phyloP scores from a whole-genome alignment of 169 alveolate genomes.

The Plasmodium gallinaceum region DNA sequence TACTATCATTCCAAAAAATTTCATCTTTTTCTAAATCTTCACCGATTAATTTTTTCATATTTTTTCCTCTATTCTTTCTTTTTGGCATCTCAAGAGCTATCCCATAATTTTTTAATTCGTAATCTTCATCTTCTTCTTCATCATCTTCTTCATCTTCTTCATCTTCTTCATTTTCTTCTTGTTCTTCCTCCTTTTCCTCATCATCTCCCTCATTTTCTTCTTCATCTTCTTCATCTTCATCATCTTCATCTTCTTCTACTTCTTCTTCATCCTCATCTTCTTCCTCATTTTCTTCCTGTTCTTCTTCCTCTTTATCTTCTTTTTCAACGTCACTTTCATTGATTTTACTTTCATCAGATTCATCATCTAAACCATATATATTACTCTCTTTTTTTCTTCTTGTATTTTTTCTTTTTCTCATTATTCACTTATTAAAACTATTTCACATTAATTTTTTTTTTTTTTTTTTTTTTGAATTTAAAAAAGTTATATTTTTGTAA shows the following conservation, averaged over 20 bases:
- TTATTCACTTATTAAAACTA: neutral
- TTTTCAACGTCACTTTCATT: neutral
- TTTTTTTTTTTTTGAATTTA: neutral
- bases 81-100: conserved; percentile 90
- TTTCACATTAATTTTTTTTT: neutral
- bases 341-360: too few species aligned
- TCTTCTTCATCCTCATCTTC: conserved; percentile 10
- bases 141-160: conserved; percentile 77
- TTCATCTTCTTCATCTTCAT: conserved; percentile 28
- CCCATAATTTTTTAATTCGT: conserved; percentile 81
- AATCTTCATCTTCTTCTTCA: conserved; percentile 77
- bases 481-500: conserved; percentile 2
- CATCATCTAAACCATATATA: too few species aligned
- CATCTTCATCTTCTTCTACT: conserved; percentile 17
- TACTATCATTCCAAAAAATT: conserved; percentile 89
- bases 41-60: conserved; percentile 84
- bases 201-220: conserved; percentile 11
- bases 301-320: conserved; percentile 13
- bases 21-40: conserved; percentile 89
- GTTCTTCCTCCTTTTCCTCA: conserved; percentile 10
- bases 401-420: neutral
- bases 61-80: conserved; percentile 87
- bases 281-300: conserved; percentile 17
- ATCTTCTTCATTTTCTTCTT: conserved; percentile 9
- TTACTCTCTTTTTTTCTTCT: neutral